Evolutionary conservation across 768 basidiomycete species (phyloP), one percentile per base, ranked within the genome.

Genomic region (Hebeloma cylindrosporum): DNA sequence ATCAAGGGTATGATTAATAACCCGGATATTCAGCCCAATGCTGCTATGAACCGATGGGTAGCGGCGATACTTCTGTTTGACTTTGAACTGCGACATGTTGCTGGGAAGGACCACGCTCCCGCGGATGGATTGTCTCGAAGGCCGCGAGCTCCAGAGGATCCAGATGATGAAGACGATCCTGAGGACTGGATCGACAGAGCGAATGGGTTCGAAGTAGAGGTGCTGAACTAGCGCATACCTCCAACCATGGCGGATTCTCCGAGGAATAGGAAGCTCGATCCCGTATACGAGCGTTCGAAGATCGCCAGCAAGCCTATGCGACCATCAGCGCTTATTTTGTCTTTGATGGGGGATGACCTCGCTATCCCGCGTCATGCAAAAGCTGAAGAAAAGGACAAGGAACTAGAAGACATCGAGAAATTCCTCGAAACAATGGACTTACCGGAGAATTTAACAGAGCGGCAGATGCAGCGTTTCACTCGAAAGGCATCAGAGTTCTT

Each of bases 81-180:
- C n/a, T n/a, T n/a, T n/a, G n/a, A n/a, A n/a, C n/a, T n/a, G n/a
- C n/a, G n/a, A n/a, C n/a, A n/a, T n/a, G n/a, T n/a, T n/a, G n/a
- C n/a, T n/a, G n/a, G n/a, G n/a, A 48, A 48, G 14, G 28, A 31
- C 8, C 41, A 48, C n/a, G 18, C 30, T 6, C 27, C 52, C 0
- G 45, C 52, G 2, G 64, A 71, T 38, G 63, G 63, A 1, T 43
- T 69, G 0, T 70, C 61, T 0, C 35, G 63, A 25, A 16, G 56
- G 36, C 33, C 18, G 1, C 41, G 47, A 5, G 47, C 51, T 1
- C 53, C 43, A 3, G 57, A 62, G 17, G 52, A 57, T 21, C 18
- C n/a, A 1, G 32, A 40, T 4, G 42, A 52, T 4, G 38, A 26
- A 0, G 40, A 48, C 9, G 53, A 60, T 6, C 43, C 40, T 7